Evolutionary conservation across 2,329 filamentous ascomycete species (phyloP).

Genomic region (Sordariomycetes sp.): DNA sequence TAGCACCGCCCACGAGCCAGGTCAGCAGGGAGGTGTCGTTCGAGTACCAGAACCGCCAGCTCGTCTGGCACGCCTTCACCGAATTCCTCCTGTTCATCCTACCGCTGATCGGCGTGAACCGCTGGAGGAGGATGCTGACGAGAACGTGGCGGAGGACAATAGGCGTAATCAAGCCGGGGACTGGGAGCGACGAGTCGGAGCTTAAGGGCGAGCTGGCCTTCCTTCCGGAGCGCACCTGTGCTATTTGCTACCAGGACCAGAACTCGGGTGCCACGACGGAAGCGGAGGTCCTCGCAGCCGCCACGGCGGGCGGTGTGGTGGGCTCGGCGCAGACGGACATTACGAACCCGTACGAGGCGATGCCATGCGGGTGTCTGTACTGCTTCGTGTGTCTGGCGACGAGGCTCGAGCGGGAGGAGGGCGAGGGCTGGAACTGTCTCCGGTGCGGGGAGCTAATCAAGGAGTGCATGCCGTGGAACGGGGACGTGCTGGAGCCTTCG

Average conservation of each 20-base stretch:
- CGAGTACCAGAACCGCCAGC: slow-evolving; percentile 91
- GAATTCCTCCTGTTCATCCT: slow-evolving; percentile 95
- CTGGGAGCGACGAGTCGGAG: slow-evolving; percentile 29
- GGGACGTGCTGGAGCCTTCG: slow-evolving; percentile 62
- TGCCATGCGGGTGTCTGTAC: slow-evolving; percentile 84
- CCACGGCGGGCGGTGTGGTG: slow-evolving; percentile 62
- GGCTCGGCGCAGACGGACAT: slow-evolving; percentile 86
- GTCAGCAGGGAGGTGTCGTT: slow-evolving; percentile 88
- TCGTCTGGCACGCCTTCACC: slow-evolving; percentile 99
- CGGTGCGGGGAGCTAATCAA: slow-evolving; percentile 75
- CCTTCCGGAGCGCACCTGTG: slow-evolving; percentile 85
- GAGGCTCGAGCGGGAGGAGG: slow-evolving; percentile 80
- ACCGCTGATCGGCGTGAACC: slow-evolving; percentile 87
- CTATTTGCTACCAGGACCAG: slow-evolving; percentile 92
- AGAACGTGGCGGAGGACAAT: slow-evolving; percentile 76
- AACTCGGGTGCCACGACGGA: slow-evolving; percentile 61
- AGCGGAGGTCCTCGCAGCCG: slow-evolving; percentile 60
- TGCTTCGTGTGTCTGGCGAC: slow-evolving; percentile 94
- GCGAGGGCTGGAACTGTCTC: slow-evolving; percentile 85
- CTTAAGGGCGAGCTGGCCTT: slow-evolving; percentile 66
- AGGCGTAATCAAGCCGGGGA: slow-evolving; percentile 39
- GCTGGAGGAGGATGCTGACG: slow-evolving; percentile 83
- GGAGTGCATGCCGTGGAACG: slow-evolving; percentile 81
- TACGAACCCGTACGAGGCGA: slow-evolving; percentile 88
- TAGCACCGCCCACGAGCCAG: slow-evolving; percentile 74